Evolutionary conservation across 176 grass and related monocot species (phyloP), one percentile per base, ranked within the genome.

Genomic region (Zizania latifolia): DNA sequence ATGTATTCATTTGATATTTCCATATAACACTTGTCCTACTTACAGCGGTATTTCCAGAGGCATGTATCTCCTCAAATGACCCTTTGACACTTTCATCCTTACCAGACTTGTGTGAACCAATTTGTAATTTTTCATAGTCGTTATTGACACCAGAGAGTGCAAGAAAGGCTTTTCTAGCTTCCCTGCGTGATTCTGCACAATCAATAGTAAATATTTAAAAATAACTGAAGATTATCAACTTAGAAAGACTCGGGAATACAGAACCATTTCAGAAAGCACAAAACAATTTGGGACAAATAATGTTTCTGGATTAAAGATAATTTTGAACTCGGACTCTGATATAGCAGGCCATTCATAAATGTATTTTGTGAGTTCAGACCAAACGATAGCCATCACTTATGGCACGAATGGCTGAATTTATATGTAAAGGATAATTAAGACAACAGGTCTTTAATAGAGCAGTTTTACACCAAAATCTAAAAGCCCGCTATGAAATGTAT

Each of bases 81-180:
- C 54, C 68, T 71, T 51, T 57, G 65, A 61, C 73, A 78, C 66
- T 55, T 86, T 89, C 79, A 12, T 91, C 90, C 35, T 81, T 43
- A 51, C 35, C 82, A 78, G 62, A 78, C 35, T 74, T 81, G 28
- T 70, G 43, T 7, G 65, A 76, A 79, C 57, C 81, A 67, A 78
- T 78, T 82, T 85, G 72, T 50, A 65, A 62, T 77, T 70, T 56
- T 43, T 88, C 72, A 41, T 58, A 19, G 30, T 68, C 89, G 60
- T 81, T 74, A 46, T 83, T 86, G 51, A 66, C 29, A 31, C 89
- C 75, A 84, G 94, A 90, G 54, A 98, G 82, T 26, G 94, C 94
- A 63, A 98, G 50, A 79, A 98, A 87, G 70, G 94, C 94, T 85
- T 88, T 98, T 85, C 94, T 91, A 75, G 94, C 94, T 76, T 86